phyloP scores from a whole-genome alignment of 75 land plant species.

The Sequoia sempervirens region DNA sequence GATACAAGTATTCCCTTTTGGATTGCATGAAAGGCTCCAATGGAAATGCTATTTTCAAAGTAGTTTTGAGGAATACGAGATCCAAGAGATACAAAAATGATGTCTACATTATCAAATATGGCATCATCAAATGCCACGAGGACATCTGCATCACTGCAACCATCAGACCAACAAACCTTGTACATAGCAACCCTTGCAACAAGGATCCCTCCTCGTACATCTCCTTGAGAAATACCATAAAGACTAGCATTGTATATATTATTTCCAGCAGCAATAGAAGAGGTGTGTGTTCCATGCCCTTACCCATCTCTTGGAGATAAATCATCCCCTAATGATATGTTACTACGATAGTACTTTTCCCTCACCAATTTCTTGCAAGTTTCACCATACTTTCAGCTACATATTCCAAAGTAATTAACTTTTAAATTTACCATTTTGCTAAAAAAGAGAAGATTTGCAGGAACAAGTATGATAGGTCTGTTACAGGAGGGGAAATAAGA shows the following conservation, averaged over 20 bases:
- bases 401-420: no score
- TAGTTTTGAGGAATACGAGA: conserved; percentile 29
- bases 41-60: conserved; percentile 31
- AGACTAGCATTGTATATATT: conserved; percentile 41
- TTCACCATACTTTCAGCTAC: neutral
- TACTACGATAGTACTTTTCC: conserved; percentile 6
- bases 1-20: conserved; percentile 20
- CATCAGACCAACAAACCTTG: conserved; percentile 80
- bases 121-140: conserved; percentile 68
- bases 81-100: conserved; percentile 63
- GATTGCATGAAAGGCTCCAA: conserved; percentile 32
- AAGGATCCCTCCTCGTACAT: conserved; percentile 70
- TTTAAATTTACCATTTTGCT: no score
- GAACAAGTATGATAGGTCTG: neutral
- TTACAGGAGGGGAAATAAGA: neutral
- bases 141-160: conserved; percentile 72
- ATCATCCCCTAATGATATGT: neutral
- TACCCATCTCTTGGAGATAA: neutral
- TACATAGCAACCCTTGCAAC: conserved; percentile 70
- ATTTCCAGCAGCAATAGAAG: conserved; percentile 22
- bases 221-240: conserved; percentile 56
- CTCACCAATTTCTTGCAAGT: conserved; percentile 20
- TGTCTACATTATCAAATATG: conserved; percentile 58
- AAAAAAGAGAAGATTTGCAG: neutral
- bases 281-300: conserved; percentile 39